Percentiles rank a stretch among this genome's conserved stretches.
These are phyloP conservation scores for Centella asiatica DNA, from an alignment of 129 eudicot genomes.

Conservation along the genomic window DNA sequence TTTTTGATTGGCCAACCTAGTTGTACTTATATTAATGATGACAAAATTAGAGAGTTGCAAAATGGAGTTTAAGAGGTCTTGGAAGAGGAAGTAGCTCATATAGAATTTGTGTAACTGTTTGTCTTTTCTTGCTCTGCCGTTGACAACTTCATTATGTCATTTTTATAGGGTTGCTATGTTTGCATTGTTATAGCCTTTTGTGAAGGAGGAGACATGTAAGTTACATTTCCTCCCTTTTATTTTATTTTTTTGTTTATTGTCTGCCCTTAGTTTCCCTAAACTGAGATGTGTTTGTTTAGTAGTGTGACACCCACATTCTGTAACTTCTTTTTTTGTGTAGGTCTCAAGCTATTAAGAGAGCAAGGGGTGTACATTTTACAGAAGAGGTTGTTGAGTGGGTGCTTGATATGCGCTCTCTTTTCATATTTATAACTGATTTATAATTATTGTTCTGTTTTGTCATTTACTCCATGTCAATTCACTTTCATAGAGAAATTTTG, in stretches of 20 bases:
- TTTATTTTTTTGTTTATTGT: not conserved
- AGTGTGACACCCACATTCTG: conserved; percentile 14
- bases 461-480: not conserved
- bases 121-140: not conserved
- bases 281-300: conserved; percentile 3
- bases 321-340: conserved; percentile 29
- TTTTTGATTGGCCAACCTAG: too few species aligned
- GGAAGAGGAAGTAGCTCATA: too few species aligned
- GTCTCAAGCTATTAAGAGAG: conserved; percentile 75
- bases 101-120: not conserved
- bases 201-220: conserved; percentile 99
- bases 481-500: conserved; percentile 2
- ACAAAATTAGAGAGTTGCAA: too few species aligned
- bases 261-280: not conserved
- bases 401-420: not conserved
- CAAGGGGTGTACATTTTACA: conserved; percentile 68
- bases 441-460: not conserved
- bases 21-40: too few species aligned
- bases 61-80: too few species aligned
- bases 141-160: conserved; percentile 9
- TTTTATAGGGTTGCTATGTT: conserved; percentile 91
- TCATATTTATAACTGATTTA: not conserved
- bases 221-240: conserved; percentile 10
- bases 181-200: conserved; percentile 88
- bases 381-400: conserved; percentile 60